Conservation (phyloP, 192 early-diverging fungal genomes). For the Phycomyces nitens region DNA sequence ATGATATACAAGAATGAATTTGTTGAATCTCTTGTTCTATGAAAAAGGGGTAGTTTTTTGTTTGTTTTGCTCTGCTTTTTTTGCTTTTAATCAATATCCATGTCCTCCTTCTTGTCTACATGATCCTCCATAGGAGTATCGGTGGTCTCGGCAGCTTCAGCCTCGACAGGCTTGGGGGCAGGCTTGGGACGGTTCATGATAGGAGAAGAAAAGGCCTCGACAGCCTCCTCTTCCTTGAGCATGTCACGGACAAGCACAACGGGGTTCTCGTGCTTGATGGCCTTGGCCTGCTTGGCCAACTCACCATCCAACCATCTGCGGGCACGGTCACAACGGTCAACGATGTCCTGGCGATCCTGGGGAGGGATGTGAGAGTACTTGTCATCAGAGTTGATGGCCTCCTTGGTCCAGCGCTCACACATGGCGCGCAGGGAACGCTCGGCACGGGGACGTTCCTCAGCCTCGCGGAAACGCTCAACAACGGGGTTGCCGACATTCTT, state of each 20-base stretch:
- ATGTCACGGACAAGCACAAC: constrained; percentile 71
- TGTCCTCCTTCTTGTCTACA: constrained; percentile 37
- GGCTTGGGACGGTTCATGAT: constrained; percentile 93
- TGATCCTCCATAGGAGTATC: constrained; percentile 40
- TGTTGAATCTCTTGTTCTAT: too few species aligned
- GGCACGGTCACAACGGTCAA: constrained; percentile 69
- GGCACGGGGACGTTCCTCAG: constrained; percentile 82
- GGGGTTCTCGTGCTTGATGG: constrained; percentile 73
- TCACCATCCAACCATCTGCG: constrained; percentile 86
- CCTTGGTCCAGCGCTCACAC: constrained; percentile 67
- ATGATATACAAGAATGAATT: too few species aligned
- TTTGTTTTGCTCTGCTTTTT: constrained; percentile 13
- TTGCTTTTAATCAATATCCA: constrained; percentile 63
- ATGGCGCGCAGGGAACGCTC: constrained; percentile 77
- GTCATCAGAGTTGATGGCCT: constrained; percentile 74
- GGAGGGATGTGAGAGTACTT: constrained; percentile 82
- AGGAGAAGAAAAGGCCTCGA: constrained; percentile 70
- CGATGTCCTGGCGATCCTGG: constrained; percentile 81
- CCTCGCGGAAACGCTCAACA: constrained; percentile 74
- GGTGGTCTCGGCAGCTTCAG: constrained; percentile 40
- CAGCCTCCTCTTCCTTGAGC: constrained; percentile 65
- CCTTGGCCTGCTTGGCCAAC: constrained; percentile 68
- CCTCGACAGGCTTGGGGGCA: constrained; percentile 60
- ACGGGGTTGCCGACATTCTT: constrained; percentile 82
- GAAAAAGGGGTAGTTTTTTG: background rate